phyloP scores from a whole-genome alignment of 169 alveolate species.

The Toxoplasma gondii region DNA sequence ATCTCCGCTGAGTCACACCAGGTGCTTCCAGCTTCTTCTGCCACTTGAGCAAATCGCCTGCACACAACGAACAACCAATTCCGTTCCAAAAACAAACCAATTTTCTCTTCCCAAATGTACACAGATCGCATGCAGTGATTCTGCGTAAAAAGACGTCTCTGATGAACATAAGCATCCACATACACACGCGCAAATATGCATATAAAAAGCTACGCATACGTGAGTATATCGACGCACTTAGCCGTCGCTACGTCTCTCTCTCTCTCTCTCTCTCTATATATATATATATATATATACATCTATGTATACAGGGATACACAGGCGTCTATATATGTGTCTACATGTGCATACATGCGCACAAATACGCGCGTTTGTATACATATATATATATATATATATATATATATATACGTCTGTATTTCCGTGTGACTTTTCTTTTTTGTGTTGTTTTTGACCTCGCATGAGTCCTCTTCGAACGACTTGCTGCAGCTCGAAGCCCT shows the following conservation, averaged over 20 bases:
- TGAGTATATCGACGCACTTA: too few relatives aligned
- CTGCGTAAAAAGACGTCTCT: too few relatives aligned
- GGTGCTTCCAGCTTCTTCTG: slow-evolving; percentile 20
- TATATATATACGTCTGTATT: too few relatives aligned
- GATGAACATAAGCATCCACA: too few relatives aligned
- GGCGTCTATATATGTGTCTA: neutral
- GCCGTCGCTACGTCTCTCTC: neutral
- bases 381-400: too few relatives aligned
- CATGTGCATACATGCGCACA: too few relatives aligned
- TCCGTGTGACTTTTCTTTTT: too few relatives aligned
- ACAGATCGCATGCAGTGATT: neutral
- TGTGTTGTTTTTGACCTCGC: neutral
- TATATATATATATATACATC: too few relatives aligned
- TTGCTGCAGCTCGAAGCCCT: slow-evolving; percentile 28
- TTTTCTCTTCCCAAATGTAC: neutral
- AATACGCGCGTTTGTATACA: too few relatives aligned
- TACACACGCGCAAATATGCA: too few relatives aligned
- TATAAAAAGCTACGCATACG: too few relatives aligned
- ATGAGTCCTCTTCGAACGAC: neutral
- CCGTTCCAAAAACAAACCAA: neutral
- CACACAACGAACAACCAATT: neutral
- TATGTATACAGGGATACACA: too few relatives aligned
- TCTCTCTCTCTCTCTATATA: neutral
- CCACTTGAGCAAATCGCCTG: slow-evolving; percentile 34
- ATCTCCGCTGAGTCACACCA: neutral